phyloP scores from a whole-genome alignment of 768 basidiomycete species.

The Amanita pseudoporphyria region DNA sequence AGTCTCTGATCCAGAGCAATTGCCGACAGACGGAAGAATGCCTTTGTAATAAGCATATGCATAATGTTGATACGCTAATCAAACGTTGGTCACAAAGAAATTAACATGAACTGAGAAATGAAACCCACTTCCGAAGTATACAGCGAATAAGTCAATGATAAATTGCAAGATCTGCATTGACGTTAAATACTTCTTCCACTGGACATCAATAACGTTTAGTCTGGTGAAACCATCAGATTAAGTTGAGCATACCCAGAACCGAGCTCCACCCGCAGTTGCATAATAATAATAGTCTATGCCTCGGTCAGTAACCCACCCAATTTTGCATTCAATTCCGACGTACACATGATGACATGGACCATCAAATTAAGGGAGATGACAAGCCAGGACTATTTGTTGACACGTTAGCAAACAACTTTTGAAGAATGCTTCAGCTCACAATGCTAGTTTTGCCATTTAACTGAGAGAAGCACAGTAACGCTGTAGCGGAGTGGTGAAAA shows the following conservation, averaged over 20 bases:
- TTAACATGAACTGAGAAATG: not conserved
- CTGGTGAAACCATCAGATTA: not conserved
- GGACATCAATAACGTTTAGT: constrained; percentile 3
- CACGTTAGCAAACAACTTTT: not conserved
- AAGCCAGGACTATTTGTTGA: constrained; percentile 76
- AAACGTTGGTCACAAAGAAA: constrained; percentile 5
- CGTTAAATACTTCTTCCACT: constrained; percentile 99
- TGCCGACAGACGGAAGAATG: constrained; percentile 57
- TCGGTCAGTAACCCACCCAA: not conserved
- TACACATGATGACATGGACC: constrained; percentile 98
- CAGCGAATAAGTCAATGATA: constrained; percentile 79
- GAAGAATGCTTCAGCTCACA: constrained; percentile 36
- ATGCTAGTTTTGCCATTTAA: constrained; percentile 92
- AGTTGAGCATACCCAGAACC: constrained; percentile 68
- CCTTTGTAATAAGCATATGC: constrained; percentile 50
- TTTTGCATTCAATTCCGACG: constrained; percentile 21
- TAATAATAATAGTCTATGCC: constrained; percentile 96
- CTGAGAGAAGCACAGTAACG: constrained; percentile 89
- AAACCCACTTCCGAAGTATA: constrained; percentile 91
- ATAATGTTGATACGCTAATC: constrained; percentile 73
- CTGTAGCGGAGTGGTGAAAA: constrained; percentile 98
- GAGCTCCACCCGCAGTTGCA: constrained; percentile 93
- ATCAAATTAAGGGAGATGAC: constrained; percentile 84
- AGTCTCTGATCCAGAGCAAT: constrained; percentile 82
- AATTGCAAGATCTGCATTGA: constrained; percentile 97